phyloP scores from a whole-genome alignment of 768 basidiomycete genomes.

The Sarcodon sp. region DNA sequence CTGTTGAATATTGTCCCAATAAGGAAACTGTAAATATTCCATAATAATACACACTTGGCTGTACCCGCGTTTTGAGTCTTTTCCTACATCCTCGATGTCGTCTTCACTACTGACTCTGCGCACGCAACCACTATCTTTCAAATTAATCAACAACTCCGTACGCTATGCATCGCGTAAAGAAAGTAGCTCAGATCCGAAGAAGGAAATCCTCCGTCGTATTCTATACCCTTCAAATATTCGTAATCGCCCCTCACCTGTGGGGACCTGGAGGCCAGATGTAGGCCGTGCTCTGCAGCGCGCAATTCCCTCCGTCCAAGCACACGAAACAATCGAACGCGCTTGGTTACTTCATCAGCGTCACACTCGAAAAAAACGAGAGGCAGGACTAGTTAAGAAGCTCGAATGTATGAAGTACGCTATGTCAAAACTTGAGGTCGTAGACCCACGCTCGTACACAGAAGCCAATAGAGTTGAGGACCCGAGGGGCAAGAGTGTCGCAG shows the following conservation, averaged over 20 bases:
- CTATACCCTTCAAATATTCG: constrained; percentile 74
- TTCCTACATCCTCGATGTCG: constrained; percentile 19
- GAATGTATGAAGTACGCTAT: constrained; percentile 76
- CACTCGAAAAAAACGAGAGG: constrained; percentile 52
- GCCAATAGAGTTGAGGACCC: constrained; percentile 69
- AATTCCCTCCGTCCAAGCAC: constrained; percentile 82
- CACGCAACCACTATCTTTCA: constrained; percentile 19
- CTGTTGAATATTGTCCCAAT: no score
- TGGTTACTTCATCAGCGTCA: constrained; percentile 77
- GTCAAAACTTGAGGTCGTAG: constrained; percentile 56
- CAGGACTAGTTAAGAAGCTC: constrained; percentile 65
- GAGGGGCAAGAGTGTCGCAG: constrained; percentile 39
- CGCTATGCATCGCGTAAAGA: constrained; percentile 28
- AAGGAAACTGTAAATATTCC: background rate
- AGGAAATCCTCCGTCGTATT: constrained; percentile 62
- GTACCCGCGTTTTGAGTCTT: background rate
- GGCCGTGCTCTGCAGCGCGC: constrained; percentile 64
- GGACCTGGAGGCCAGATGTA: constrained; percentile 77
- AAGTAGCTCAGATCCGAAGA: constrained; percentile 39
- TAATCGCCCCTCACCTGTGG: constrained; percentile 61
- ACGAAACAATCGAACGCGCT: constrained; percentile 86
- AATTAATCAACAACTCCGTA: constrained; percentile 20
- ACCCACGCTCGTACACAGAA: constrained; percentile 48
- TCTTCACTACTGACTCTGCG: constrained; percentile 24
- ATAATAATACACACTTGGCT: background rate